phyloP scores from a whole-genome alignment of 129 eudicot genomes.

The Centella asiatica region DNA sequence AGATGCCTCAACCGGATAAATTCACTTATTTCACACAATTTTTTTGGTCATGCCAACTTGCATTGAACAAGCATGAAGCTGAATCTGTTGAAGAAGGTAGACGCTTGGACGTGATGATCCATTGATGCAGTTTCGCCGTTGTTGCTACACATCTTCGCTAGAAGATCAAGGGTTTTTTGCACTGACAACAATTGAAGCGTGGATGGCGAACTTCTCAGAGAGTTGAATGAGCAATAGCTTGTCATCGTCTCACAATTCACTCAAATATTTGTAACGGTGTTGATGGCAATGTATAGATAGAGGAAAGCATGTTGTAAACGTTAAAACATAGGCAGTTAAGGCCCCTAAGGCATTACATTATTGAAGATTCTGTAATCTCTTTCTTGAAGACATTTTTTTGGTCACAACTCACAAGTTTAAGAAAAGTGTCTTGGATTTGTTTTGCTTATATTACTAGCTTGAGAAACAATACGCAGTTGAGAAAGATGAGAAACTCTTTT shows the following conservation, averaged over 20 bases:
- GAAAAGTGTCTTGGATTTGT: too few species aligned
- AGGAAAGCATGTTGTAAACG: neutral
- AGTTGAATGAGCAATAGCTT: conserved; percentile 3
- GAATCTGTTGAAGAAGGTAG: neutral
- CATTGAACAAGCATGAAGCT: neutral
- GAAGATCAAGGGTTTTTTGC: neutral
- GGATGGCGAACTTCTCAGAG: neutral
- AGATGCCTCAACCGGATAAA: too few species aligned
- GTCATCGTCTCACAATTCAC: neutral
- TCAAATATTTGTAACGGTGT: neutral
- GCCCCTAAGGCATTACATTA: neutral
- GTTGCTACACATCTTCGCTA: too few species aligned
- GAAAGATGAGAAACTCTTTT: too few species aligned
- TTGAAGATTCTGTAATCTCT: neutral
- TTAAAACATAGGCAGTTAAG: too few species aligned
- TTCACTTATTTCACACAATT: too few species aligned
- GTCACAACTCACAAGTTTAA: too few species aligned
- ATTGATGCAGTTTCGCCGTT: neutral
- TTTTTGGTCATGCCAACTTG: neutral
- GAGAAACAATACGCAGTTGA: too few species aligned
- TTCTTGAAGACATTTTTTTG: too few species aligned
- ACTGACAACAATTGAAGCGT: neutral
- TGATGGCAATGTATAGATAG: neutral
- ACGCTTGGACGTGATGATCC: neutral
- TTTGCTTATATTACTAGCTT: too few species aligned